Base-by-base conservation (phyloP, 768 basidiomycete species). In the Kwoniella europaea region DNA sequence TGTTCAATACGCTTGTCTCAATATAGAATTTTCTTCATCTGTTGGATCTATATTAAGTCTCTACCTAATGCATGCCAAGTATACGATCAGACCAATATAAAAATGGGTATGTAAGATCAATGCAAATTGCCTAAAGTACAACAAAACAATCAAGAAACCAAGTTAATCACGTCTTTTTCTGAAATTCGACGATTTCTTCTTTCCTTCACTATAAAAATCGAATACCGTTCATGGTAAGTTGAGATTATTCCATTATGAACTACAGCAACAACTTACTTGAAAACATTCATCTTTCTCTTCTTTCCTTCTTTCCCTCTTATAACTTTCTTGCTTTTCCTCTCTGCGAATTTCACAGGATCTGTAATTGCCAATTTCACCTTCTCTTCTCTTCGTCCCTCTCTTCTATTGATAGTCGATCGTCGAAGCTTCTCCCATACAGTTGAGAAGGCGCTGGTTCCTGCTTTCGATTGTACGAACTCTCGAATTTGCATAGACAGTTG, bases 391-490 rank as follows among this genome's bases (percentile, higher is more conserved):
- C 96, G 86, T 57, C 91, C 92, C 65, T 90, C 87, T 66, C 90
- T 88, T 15, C 92, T 87, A 27, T 86, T 87, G 24, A 90, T 83
- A 1, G 88, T 88, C 41, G 88, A 86, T 79, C 93, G 91, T 50
- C 94, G 87, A 65, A 98, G 91, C 69, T 88, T 88, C 74, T 90
- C 93, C 85, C 97, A 97, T 0, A 87, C 87, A 12, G 83, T 82
- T 0, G 94, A 88, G 83, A 97, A 98, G 75, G 88, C 89, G 9
- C 91, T 91, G n/a, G 89, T 88, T 43, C 95, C 94, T 55, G 98
- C 90, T 87, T 93, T 93, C 57, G 84, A 82, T 81, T 94, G 95
- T 3, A 99, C 85, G 6, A 98, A 88, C 67, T 94, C 93, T 72
- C 92, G 91, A 24, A 98, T 85, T 83, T 99, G 95, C 12, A 87